Percentiles rank a stretch among this genome's conserved stretches.
Evolutionary conservation across 2,329 filamentous ascomycete genomes (phyloP).

Genomic region (Gyromitra esculenta): DNA sequence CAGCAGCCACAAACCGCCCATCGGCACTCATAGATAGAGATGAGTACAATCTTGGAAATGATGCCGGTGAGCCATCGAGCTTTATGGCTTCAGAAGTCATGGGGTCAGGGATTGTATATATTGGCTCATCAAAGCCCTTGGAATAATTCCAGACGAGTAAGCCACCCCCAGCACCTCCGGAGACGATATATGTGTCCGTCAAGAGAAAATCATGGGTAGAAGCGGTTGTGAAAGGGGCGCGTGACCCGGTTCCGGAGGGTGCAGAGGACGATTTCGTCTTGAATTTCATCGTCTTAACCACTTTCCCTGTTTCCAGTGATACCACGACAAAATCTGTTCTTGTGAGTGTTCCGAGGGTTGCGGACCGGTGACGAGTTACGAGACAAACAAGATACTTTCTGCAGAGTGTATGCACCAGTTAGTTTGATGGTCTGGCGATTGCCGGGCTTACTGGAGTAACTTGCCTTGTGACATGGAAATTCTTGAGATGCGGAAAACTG

Average conservation of each 20-base stretch:
- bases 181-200: slow-evolving; percentile 58
- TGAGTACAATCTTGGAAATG: slow-evolving; percentile 50
- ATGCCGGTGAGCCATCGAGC: slow-evolving; percentile 33
- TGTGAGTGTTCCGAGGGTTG: slow-evolving; percentile 56
- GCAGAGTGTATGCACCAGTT: background rate
- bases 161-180: slow-evolving; percentile 57
- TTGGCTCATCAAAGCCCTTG: slow-evolving; percentile 46
- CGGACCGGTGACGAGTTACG: slow-evolving; percentile 56
- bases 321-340: slow-evolving; percentile 57
- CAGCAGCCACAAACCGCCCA: slow-evolving; percentile 56
- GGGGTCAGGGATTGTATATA: slow-evolving; percentile 56
- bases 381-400: slow-evolving; percentile 58
- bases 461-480: slow-evolving; percentile 57
- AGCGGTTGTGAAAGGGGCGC: slow-evolving; percentile 56
- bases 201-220: slow-evolving; percentile 58
- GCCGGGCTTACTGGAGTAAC: background rate
- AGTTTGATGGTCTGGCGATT: slow-evolving; percentile 2
- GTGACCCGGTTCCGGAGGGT: slow-evolving; percentile 17
- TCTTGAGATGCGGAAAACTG: slow-evolving; percentile 57
- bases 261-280: slow-evolving; percentile 41
- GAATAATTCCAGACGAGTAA: slow-evolving; percentile 54
- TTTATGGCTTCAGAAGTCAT: slow-evolving; percentile 46
- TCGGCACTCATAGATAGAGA: slow-evolving; percentile 54
- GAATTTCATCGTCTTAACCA: slow-evolving; percentile 50
- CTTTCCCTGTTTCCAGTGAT: slow-evolving; percentile 51